Conservation (phyloP, 2,329 filamentous ascomycete genomes). For the Neofusicoccum umdonicola region DNA sequence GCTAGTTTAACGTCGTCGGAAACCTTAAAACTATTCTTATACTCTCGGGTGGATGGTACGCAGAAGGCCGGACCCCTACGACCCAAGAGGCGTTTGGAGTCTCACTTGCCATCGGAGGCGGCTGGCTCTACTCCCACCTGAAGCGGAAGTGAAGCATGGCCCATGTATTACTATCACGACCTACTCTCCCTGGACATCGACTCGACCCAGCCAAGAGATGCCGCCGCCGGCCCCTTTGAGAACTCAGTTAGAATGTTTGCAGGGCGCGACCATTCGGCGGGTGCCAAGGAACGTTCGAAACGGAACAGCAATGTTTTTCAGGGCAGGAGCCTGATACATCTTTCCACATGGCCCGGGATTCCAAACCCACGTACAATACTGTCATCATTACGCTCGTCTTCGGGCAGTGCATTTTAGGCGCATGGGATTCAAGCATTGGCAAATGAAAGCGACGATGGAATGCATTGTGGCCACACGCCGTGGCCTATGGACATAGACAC, state of each 20-base stretch:
- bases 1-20: constrained; percentile 38
- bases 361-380: too few species aligned
- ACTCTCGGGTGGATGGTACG: constrained; percentile 46
- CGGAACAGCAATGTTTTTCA: neutral
- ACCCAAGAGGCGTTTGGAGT: constrained; percentile 43
- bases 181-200: neutral
- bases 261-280: too few species aligned
- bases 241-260: neutral
- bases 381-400: neutral
- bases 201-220: too few species aligned
- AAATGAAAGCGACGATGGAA: constrained; percentile 9
- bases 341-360: too few species aligned
- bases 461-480: neutral
- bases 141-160: constrained; percentile 11
- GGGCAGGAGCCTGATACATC: neutral
- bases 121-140: constrained; percentile 46
- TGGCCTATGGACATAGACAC: neutral
- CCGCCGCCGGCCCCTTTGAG: too few species aligned
- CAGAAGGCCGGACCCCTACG: constrained; percentile 42
- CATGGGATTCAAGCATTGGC: neutral
- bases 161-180: neutral
- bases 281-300: too few species aligned
- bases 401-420: constrained; percentile 8
- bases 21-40: constrained; percentile 49
- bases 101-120: constrained; percentile 44